Evolutionary conservation across 2,329 filamentous ascomycete species (phyloP).

Genomic region (Cladosporium colombiae): DNA sequence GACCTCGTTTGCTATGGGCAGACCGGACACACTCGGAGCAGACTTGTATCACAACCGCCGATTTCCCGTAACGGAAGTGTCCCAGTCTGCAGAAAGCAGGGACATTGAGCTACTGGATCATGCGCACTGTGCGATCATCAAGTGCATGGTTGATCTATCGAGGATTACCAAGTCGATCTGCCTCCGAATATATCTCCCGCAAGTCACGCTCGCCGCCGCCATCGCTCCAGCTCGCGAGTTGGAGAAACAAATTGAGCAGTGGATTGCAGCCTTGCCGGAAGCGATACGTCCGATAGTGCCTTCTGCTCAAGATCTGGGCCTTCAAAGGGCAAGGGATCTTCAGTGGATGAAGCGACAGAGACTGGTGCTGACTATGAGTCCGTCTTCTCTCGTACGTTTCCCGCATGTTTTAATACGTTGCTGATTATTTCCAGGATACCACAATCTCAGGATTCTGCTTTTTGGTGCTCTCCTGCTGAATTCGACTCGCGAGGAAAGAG

Average conservation of each 20-base stretch:
- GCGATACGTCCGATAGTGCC: background rate
- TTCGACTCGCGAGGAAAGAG: background rate
- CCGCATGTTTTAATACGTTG: background rate
- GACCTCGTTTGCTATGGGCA: background rate
- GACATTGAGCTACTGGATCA: background rate
- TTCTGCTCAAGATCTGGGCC: background rate
- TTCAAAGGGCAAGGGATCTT: background rate
- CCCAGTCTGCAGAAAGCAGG: background rate
- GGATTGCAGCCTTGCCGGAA: background rate
- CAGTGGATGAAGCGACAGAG: constrained; percentile 1
- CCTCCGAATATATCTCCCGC: background rate
- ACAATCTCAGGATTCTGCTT: background rate
- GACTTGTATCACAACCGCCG: background rate
- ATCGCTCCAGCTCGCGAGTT: background rate
- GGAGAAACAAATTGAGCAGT: background rate
- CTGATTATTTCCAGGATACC: background rate
- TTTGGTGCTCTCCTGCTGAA: background rate
- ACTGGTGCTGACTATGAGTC: background rate
- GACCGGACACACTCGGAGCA: background rate
- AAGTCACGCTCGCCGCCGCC: background rate
- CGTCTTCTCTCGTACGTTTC: background rate
- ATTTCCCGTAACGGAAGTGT: background rate
- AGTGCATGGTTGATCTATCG: background rate
- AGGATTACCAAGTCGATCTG: background rate
- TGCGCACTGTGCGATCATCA: background rate